Evolutionary conservation across 352 stramenopile genomes (phyloP), one percentile per base, ranked within the genome.

Genomic region (Albugo candida): DNA sequence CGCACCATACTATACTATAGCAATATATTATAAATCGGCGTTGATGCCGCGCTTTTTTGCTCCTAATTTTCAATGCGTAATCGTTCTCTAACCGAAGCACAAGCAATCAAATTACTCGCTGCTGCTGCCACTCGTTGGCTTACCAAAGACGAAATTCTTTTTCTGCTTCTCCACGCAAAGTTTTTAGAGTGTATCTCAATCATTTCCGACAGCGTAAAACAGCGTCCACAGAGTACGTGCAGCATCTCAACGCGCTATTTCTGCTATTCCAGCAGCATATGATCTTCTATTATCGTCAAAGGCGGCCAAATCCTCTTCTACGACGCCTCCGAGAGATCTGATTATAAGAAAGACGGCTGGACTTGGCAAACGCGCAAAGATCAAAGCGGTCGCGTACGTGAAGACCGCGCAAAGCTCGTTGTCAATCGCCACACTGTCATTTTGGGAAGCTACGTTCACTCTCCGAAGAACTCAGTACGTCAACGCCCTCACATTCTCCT

Each of bases 271-370:
- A 31, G 3, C 24, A 31, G 3, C 3, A 3, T 10, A 3, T 31
- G 3, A 31, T 10, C 24, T 10, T 31, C 8, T 31, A 10, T 31
- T 31, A 8, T 41, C 38, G 17, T 27, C 44, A 5, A 55, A 91
- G 78, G 78, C 43, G 78, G 78, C 0, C 70, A 63, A 3, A 51
- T 91, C 31, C 35, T 87, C 48, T 63, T 88, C 41, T 91, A 83
- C 52, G 70, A 83, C 38, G 73, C 63, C 24, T 54, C 52, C 16
- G 57, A 64, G 19, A 63, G 81, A 12, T 55, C 65, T 5, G 75
- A 87, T 53, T 91, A 81, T 54, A 91, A 86, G 61, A 84, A 83
- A 45, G 78, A 91, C 54, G 78, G 78, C 4, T 91, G 75, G 74
- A 65, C 51, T 5, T 91, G 78, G 78, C 78, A 87, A 51, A 87